These are phyloP conservation scores for Ceratobasidium sp. DNA, from an alignment of 1,284 basidiomycete genomes.

Conservation along the genomic window DNA sequence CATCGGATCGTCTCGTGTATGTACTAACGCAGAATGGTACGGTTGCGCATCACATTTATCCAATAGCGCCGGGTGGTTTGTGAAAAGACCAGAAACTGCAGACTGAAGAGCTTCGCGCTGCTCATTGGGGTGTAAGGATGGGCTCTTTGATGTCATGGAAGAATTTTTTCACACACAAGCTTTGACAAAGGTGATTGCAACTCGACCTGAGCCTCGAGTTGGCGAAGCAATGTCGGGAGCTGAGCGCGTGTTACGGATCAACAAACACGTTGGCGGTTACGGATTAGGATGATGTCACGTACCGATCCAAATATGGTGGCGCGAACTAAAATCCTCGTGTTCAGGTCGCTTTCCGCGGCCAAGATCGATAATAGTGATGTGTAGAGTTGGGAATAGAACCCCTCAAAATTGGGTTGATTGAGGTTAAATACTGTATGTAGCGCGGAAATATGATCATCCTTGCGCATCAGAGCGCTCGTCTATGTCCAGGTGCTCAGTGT, in stretches of 20 bases:
- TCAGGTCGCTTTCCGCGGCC: slow-evolving; percentile 19
- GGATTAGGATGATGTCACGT: slow-evolving; percentile 27
- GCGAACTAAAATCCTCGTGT: slow-evolving; percentile 39
- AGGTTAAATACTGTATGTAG: slow-evolving; percentile 28
- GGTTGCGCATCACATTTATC: slow-evolving; percentile 44
- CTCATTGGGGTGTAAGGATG: slow-evolving; percentile 7
- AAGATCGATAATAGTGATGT: slow-evolving; percentile 25
- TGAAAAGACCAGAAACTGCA: slow-evolving; percentile 39
- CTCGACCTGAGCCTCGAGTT: slow-evolving; percentile 37
- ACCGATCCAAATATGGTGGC: slow-evolving; percentile 38
- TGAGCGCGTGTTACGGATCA: slow-evolving; percentile 24
- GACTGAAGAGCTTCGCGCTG: slow-evolving; percentile 43
- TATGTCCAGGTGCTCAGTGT: not conserved
- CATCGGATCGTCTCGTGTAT: slow-evolving; percentile 32
- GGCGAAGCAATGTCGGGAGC: slow-evolving; percentile 33
- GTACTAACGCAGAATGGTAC: slow-evolving; percentile 25
- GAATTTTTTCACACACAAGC: slow-evolving; percentile 26
- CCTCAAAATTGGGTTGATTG: slow-evolving; percentile 11
- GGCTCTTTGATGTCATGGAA: slow-evolving; percentile 17
- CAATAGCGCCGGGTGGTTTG: slow-evolving; percentile 31
- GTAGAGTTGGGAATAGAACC: slow-evolving; percentile 26
- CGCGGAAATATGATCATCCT: slow-evolving; percentile 26
- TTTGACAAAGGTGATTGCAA: slow-evolving; percentile 11
- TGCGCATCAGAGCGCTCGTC: slow-evolving; percentile 7
- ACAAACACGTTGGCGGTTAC: slow-evolving; percentile 20